These are phyloP conservation scores for Fusarium graminum DNA, from an alignment of 2,329 filamentous ascomycete genomes.

Conservation along the genomic window DNA sequence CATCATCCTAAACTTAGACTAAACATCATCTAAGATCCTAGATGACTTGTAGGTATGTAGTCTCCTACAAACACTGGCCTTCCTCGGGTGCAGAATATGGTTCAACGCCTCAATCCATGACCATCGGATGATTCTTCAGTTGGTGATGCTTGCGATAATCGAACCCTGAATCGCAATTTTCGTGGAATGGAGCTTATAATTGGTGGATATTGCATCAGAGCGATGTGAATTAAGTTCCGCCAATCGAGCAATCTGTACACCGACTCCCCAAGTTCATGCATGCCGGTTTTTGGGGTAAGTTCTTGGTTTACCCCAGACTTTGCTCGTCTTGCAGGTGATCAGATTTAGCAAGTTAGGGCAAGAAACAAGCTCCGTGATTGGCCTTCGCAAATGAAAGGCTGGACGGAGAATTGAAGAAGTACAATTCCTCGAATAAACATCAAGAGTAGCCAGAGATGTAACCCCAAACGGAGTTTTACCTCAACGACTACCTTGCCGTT, in stretches of 20 bases:
- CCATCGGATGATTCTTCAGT: too few relatives aligned
- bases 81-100: too few relatives aligned
- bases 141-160: slow-evolving; percentile 13
- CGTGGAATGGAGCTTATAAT: neutral
- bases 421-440: slow-evolving; percentile 40
- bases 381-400: neutral
- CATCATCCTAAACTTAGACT: too few relatives aligned
- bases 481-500: slow-evolving; percentile 13
- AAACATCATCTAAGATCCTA: too few relatives aligned
- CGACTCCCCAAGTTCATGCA: neutral
- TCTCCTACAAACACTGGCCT: too few relatives aligned
- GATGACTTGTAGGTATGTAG: too few relatives aligned
- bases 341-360: neutral
- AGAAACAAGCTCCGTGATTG: slow-evolving; percentile 10
- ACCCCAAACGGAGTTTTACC: slow-evolving; percentile 40
- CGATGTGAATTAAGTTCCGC: slow-evolving; percentile 14
- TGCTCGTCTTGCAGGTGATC: slow-evolving; percentile 20
- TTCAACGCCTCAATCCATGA: too few relatives aligned
- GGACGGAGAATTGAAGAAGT: slow-evolving; percentile 28
- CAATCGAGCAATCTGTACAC: slow-evolving; percentile 15
- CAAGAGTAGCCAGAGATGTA: slow-evolving; percentile 21
- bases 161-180: neutral
- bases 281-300: slow-evolving; percentile 8
- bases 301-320: slow-evolving; percentile 33
- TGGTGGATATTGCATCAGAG: slow-evolving; percentile 22